Conservation (phyloP, 768 basidiomycete genomes). For the Vishniacozyma victoriae region DNA sequence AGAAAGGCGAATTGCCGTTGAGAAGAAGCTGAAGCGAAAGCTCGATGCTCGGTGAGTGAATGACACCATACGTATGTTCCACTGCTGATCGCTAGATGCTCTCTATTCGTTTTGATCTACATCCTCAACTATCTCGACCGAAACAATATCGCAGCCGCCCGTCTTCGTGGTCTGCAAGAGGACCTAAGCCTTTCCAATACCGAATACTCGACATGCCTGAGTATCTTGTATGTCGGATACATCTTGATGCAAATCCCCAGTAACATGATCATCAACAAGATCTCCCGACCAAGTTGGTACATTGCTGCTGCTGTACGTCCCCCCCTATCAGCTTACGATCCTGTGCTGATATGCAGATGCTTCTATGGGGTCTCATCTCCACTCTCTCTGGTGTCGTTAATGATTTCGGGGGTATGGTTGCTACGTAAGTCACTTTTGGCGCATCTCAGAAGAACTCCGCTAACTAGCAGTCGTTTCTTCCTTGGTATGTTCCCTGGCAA, state of each 20-base stretch:
- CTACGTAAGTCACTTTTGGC: too few relatives aligned
- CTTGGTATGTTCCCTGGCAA: too few relatives aligned
- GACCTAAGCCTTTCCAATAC: conserved; percentile 38
- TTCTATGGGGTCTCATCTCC: conserved; percentile 36
- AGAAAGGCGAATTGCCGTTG: conserved; percentile 12
- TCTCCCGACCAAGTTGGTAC: conserved; percentile 43
- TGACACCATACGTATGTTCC: conserved; percentile 5
- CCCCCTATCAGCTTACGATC: conserved; percentile 1
- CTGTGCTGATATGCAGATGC: conserved; percentile 15
- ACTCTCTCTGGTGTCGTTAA: conserved; percentile 52
- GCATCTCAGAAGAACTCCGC: too few relatives aligned
- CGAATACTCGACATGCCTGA: conserved; percentile 38
- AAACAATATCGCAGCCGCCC: conserved; percentile 42
- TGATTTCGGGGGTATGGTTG: conserved; percentile 49
- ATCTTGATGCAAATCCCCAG: conserved; percentile 28
- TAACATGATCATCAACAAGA: conserved; percentile 45
- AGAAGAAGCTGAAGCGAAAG: conserved; percentile 35
- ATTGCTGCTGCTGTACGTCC: conserved; percentile 33
- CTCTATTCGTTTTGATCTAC: conserved; percentile 34
- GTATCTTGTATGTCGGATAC: conserved; percentile 38
- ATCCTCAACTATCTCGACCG: conserved; percentile 44
- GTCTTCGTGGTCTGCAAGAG: conserved; percentile 33
- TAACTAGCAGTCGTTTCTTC: conserved; percentile 62
- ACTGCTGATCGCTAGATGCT: conserved; percentile 44
- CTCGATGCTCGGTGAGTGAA: conserved; percentile 23